A percentile compares a stretch with the other conserved stretches of the same genome.
Conservation (phyloP, 768 basidiomycete species). For the Candolleomyces eurysporus region DNA sequence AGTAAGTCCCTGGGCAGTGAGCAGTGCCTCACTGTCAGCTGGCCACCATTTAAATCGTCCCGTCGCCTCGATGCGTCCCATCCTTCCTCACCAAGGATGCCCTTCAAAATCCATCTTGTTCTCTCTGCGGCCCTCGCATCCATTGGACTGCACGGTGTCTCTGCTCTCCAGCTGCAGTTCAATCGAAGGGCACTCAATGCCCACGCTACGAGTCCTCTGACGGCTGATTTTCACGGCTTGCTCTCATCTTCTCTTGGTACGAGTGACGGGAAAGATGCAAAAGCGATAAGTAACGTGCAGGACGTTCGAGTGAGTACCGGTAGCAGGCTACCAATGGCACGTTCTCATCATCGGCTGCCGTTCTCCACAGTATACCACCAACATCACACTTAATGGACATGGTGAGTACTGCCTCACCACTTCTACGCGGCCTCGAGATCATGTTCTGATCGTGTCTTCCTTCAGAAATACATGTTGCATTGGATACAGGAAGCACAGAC, state of each 20-base stretch:
- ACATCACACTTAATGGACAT: constrained; percentile 28
- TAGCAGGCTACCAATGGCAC: background rate
- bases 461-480: constrained; percentile 27
- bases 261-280: background rate
- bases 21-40: too few relatives aligned
- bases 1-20: too few relatives aligned
- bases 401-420: constrained; percentile 5
- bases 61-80: too few relatives aligned
- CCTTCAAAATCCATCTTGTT: background rate
- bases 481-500: constrained; percentile 41
- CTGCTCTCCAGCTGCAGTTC: background rate
- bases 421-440: background rate
- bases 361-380: constrained; percentile 26
- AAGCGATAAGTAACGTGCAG: background rate
- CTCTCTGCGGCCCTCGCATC: background rate
- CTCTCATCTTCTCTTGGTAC: background rate
- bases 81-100: too few relatives aligned
- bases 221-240: background rate
- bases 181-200: background rate
- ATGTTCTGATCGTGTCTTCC: too few relatives aligned
- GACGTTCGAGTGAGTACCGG: background rate
- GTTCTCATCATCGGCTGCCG: background rate
- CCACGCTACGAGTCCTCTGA: background rate
- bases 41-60: too few relatives aligned
- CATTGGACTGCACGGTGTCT: background rate